phyloP scores from a whole-genome alignment of 305 asterid genomes.

The Solanum chacoense region DNA sequence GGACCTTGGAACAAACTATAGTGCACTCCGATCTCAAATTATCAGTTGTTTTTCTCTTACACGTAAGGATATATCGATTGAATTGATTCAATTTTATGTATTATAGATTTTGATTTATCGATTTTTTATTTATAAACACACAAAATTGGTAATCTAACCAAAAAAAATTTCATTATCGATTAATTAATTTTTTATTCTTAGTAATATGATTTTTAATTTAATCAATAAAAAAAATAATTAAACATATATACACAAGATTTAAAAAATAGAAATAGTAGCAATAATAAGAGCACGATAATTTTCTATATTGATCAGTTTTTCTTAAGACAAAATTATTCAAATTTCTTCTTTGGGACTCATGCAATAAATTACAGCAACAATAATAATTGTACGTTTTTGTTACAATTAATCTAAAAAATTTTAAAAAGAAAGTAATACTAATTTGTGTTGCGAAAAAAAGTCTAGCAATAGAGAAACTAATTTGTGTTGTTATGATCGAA shows the following conservation, averaged over 20 bases:
- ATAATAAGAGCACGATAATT: too few species aligned
- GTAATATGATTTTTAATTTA: accelerated
- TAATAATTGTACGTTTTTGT: too few species aligned
- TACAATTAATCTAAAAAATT: too few species aligned
- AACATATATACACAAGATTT: not conserved
- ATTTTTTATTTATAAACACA: not conserved
- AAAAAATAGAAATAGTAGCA: too few species aligned
- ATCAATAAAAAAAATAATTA: too few species aligned
- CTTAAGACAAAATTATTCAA: too few species aligned
- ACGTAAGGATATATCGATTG: accelerated
- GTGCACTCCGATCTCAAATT: not conserved
- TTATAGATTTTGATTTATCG: not conserved
- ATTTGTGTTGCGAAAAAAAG: too few species aligned
- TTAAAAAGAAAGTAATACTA: too few species aligned
- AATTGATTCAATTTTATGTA: not conserved
- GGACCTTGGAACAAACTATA: not conserved
- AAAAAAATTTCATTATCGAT: too few species aligned
- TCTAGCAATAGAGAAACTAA: not conserved
- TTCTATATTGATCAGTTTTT: not conserved
- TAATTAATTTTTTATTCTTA: too few species aligned
- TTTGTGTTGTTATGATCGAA: not conserved
- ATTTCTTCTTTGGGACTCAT: too few species aligned
- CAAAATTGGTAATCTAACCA: not conserved
- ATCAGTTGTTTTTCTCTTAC: accelerated
- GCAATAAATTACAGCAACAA: too few species aligned